Conservation (phyloP, 2,329 filamentous ascomycete species). For the Purpureocillium lavendulum region DNA sequence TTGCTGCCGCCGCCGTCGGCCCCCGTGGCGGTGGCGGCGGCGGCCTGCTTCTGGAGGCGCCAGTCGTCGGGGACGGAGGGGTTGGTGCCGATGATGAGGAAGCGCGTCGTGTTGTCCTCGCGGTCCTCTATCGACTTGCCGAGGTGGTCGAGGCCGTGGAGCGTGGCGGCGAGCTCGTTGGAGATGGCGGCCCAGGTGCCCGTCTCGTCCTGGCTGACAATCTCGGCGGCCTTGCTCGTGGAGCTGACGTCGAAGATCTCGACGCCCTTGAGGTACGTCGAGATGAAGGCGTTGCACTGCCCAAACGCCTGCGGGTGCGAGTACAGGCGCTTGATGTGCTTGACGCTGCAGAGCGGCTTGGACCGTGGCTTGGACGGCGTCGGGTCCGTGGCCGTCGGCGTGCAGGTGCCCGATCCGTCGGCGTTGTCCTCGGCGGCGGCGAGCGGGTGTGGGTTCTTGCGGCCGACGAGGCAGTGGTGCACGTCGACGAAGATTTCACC, state of each 20-base stretch:
- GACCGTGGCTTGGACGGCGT: conserved; percentile 34
- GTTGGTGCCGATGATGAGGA: conserved; percentile 54
- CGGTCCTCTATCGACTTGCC: conserved; percentile 64
- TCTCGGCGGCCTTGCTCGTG: conserved; percentile 76
- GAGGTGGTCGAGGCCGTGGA: conserved; percentile 62
- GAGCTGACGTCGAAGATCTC: conserved; percentile 78
- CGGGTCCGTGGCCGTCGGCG: conserved; percentile 39
- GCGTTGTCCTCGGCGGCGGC: conserved; percentile 15
- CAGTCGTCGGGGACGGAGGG: conserved; percentile 15
- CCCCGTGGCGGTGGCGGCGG: conserved; percentile 14
- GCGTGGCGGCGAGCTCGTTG: conserved; percentile 61
- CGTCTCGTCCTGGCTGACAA: conserved; percentile 52
- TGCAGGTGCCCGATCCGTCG: conserved; percentile 35
- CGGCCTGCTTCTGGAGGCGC: conserved; percentile 14
- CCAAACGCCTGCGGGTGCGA: conserved; percentile 95
- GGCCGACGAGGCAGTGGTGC: conserved; percentile 76
- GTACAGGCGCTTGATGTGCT: conserved; percentile 67
- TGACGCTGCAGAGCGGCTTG: conserved; percentile 41
- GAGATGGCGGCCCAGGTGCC: conserved; percentile 70
- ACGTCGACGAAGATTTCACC: conserved; percentile 83
- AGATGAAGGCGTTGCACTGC: conserved; percentile 74
- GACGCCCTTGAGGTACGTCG: conserved; percentile 58
- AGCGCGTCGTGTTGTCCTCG: conserved; percentile 69
- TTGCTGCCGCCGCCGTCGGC: too few relatives aligned
- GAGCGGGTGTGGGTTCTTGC: conserved; percentile 15